A percentile compares a stretch with the other conserved stretches of the same genome.
These are phyloP conservation scores for Carex pumila DNA, from an alignment of 176 grass and related monocot genomes.

Conservation along the genomic window DNA sequence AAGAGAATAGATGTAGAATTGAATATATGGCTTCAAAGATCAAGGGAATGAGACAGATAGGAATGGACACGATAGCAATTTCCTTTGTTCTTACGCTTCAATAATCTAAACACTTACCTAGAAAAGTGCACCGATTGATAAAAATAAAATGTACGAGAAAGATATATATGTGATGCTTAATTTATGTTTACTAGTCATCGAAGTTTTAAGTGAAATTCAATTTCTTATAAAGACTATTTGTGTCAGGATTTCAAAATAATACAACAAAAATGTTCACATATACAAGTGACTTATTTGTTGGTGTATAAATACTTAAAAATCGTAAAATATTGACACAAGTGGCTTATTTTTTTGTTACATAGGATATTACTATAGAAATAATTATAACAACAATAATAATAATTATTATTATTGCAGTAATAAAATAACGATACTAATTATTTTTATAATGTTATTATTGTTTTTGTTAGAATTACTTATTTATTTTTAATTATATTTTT, in stretches of 20 bases:
- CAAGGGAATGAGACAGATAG: conserved; percentile 17
- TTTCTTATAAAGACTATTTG: not conserved
- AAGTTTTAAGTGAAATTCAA: not conserved
- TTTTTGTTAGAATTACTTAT: too few relatives aligned
- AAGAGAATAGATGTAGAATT: not conserved
- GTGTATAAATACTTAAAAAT: too few relatives aligned
- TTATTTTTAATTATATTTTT: too few relatives aligned
- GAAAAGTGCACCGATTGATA: not conserved
- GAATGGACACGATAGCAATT: conserved; percentile 15
- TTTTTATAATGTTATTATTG: too few relatives aligned
- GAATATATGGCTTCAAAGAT: conserved; percentile 18
- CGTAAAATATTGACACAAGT: too few relatives aligned
- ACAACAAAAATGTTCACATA: not conserved
- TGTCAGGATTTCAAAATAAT: too few relatives aligned
- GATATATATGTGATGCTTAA: not conserved
- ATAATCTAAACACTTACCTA: not conserved
- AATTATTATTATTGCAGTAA: too few relatives aligned
- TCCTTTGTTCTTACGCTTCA: conserved; percentile 10
- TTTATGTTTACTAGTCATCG: not conserved
- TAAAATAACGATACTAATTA: too few relatives aligned
- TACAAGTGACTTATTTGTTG: not conserved
- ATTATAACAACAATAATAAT: too few relatives aligned
- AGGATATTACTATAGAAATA: too few relatives aligned
- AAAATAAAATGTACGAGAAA: not conserved
- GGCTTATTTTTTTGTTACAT: too few relatives aligned